Conservation (phyloP, 495 filamentous ascomycete genomes). For the Cercophora samala region DNA sequence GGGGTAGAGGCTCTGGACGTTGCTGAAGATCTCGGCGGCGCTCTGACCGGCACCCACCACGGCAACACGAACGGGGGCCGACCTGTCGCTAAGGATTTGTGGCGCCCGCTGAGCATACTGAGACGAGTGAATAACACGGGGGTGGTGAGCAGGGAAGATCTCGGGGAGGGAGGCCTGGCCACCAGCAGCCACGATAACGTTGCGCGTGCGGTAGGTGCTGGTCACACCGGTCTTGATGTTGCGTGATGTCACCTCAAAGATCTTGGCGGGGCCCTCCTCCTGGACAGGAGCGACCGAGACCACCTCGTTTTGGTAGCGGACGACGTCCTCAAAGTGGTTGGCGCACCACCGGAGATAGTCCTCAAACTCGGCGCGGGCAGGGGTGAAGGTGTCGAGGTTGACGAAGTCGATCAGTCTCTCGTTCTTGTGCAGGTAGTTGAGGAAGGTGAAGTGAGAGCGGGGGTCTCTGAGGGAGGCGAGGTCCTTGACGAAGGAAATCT, state of each 20-base stretch:
- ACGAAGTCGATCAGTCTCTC: constrained; percentile 80
- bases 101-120: constrained; percentile 67
- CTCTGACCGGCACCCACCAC: constrained; percentile 89
- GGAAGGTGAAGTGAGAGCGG: constrained; percentile 87
- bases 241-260: constrained; percentile 44
- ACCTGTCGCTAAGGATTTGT: constrained; percentile 55
- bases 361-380: constrained; percentile 83
- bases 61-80: constrained; percentile 65
- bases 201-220: constrained; percentile 52
- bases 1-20: constrained; percentile 77
- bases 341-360: constrained; percentile 96
- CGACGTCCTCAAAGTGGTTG: constrained; percentile 69
- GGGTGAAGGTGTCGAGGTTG: constrained; percentile 85
- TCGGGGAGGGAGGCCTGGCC: constrained; percentile 75
- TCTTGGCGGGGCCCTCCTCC: constrained; percentile 46
- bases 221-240: constrained; percentile 36
- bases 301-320: constrained; percentile 76
- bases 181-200: constrained; percentile 84
- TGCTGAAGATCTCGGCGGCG: constrained; percentile 91
- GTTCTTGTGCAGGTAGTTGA: constrained; percentile 85
- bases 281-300: constrained; percentile 54
- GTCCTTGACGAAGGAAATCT: constrained; percentile 97
- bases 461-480: constrained; percentile 86
- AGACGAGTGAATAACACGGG: constrained; percentile 82
- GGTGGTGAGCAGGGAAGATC: constrained; percentile 57